These are phyloP conservation scores for Xylariaceae sp. DNA, from an alignment of 2,329 filamentous ascomycete species.

Conservation along the genomic window DNA sequence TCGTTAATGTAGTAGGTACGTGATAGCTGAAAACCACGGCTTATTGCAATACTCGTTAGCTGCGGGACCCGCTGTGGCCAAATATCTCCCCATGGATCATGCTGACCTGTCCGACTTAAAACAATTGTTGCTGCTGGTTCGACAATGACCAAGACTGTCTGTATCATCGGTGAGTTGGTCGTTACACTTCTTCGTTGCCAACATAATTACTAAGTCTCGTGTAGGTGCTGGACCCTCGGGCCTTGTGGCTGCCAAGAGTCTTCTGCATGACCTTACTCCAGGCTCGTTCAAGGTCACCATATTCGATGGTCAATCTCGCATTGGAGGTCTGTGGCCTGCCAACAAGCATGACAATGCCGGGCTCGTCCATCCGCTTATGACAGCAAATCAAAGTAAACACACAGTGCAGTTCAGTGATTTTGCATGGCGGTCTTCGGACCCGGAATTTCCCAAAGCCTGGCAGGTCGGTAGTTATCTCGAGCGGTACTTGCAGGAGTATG, in stretches of 20 bases:
- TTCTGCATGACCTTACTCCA: constrained; percentile 58
- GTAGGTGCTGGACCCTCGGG: constrained; percentile 68
- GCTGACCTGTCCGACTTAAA: no score
- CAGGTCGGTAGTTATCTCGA: constrained; percentile 72
- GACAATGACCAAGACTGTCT: constrained; percentile 47
- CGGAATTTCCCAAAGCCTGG: constrained; percentile 73
- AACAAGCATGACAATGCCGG: constrained; percentile 46
- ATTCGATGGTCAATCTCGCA: constrained; percentile 62
- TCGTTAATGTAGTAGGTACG: no score
- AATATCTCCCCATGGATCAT: no score
- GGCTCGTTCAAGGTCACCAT: constrained; percentile 65
- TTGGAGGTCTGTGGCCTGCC: constrained; percentile 78
- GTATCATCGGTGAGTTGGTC: constrained; percentile 45
- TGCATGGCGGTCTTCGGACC: constrained; percentile 60
- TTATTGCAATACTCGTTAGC: no score
- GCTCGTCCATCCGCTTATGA: constrained; percentile 64
- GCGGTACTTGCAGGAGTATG: constrained; percentile 59
- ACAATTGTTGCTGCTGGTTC: no score
- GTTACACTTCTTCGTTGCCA: background rate
- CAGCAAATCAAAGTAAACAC: constrained; percentile 73
- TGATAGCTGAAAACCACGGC: no score
- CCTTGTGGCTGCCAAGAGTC: constrained; percentile 68
- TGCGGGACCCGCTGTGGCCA: no score
- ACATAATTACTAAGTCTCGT: background rate
- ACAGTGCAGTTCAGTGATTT: constrained; percentile 72